A percentile compares a stretch with the other conserved stretches of the same genome.
Evolutionary conservation across 2,329 filamentous ascomycete genomes (phyloP).

Genomic region (Diaporthe eres): DNA sequence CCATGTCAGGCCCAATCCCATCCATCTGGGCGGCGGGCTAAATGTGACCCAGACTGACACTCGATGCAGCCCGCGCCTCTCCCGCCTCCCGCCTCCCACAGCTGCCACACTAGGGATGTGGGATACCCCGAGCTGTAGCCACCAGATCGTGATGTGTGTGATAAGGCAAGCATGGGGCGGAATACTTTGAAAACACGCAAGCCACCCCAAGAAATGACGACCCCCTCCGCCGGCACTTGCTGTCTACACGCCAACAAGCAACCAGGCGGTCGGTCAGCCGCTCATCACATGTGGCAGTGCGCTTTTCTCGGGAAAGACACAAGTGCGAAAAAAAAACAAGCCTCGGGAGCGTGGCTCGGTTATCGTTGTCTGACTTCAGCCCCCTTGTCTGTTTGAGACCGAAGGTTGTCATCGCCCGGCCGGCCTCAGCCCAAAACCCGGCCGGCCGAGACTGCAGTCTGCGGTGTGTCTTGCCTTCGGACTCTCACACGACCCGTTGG

Average conservation of each 20-base stretch:
- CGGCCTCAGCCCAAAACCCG: constrained; percentile 25
- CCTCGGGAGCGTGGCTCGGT: background rate
- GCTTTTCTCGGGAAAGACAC: background rate
- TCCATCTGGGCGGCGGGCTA: background rate
- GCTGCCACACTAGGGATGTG: background rate
- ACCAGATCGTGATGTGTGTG: background rate
- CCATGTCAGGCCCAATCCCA: constrained; percentile 1
- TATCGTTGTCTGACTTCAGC: background rate
- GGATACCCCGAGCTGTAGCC: background rate
- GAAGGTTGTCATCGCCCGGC: background rate
- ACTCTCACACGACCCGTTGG: background rate
- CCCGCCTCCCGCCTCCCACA: background rate
- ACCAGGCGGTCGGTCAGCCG: background rate
- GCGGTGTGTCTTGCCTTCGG: background rate
- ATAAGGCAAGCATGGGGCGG: background rate
- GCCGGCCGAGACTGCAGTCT: constrained; percentile 5
- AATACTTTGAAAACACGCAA: background rate
- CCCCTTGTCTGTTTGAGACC: constrained; percentile 1
- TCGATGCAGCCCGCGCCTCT: background rate
- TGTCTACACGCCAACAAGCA: constrained; percentile 1
- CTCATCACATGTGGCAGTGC: constrained; percentile 18
- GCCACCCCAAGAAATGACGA: constrained; percentile 3
- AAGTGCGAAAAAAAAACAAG: background rate
- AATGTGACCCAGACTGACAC: constrained; percentile 7
- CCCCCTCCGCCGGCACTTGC: constrained; percentile 1